Evolutionary conservation across 2,329 filamentous ascomycete genomes (phyloP), one percentile per base, ranked within the genome.

Genomic region (Aspergillus sojae): DNA sequence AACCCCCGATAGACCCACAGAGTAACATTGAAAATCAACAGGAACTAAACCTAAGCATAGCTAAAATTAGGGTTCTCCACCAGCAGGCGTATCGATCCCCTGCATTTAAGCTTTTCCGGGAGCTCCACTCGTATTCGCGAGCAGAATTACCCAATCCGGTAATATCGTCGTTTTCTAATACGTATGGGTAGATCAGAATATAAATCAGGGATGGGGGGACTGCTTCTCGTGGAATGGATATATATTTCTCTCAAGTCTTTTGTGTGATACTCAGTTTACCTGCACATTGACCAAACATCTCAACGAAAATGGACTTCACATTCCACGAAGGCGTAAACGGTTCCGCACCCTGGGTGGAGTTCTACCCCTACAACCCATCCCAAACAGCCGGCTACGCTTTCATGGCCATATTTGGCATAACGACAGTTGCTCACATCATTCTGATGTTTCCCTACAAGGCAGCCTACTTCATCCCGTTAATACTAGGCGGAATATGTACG

Each of bases 401-500:
- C 52, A 68, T 77, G 65, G 75, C 60, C 0, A 62, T 79, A 3
- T 79, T 79, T 57, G 76, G 70, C 1, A 43, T 78, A 21, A 56
- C 68, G 4, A 76, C 76, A 0, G 48, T 75, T 3, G 54, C 61
- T 0, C 77, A 79, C 52, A 62, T 78, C 1, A 60, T 75, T 3
- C 50, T 74, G 36, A 74, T 74, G 58, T 70, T 78, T 30, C 74
- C 70, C 0, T 75, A 70, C 19, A 70, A 67, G 4, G 75, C 76
- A 2, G 73, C 72, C 59, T 79, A 76, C 61, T 80, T 78, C 41
- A 75, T 78, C 10, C 77, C 78, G 0, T 65, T 79, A 4, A 50
- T 78, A 3, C 26, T 80, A 19, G 77, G 77, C 1, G 75, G 78
- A 53, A 68, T 78, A 53, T 78, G 77, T 79, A 70, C 57, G 72